A percentile compares a stretch with the other conserved stretches of the same genome.
phyloP scores from a whole-genome alignment of 768 basidiomycete species.

The Daedaleopsis nitida region DNA sequence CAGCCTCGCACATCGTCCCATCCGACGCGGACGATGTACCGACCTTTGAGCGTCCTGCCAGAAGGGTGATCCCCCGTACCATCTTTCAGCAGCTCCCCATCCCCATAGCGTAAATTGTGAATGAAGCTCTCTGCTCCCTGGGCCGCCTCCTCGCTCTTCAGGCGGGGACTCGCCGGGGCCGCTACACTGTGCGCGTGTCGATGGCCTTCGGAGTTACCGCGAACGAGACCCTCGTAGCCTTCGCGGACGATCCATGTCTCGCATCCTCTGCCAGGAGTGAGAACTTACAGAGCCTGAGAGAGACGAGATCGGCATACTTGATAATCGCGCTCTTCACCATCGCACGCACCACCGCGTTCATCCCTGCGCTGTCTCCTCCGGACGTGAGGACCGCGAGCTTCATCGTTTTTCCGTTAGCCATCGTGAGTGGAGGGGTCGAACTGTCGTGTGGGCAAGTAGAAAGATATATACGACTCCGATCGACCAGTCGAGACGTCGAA shows the following conservation, averaged over 20 bases:
- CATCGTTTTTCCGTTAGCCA: constrained; percentile 43
- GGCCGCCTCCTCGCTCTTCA: constrained; percentile 26
- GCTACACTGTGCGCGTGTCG: constrained; percentile 26
- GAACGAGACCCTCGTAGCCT: constrained; percentile 97
- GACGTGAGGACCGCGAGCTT: constrained; percentile 94
- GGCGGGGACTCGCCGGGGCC: constrained; percentile 22
- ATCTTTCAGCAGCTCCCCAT: constrained; percentile 74
- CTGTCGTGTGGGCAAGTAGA: no score
- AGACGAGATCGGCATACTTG: constrained; percentile 53
- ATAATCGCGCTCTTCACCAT: constrained; percentile 92
- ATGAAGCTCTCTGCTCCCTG: constrained; percentile 41
- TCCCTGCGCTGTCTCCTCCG: constrained; percentile 97
- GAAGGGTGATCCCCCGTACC: constrained; percentile 74
- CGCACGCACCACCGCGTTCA: constrained; percentile 94
- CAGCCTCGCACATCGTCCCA: constrained; percentile 98
- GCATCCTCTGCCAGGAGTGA: constrained; percentile 67
- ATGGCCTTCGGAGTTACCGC: constrained; percentile 67
- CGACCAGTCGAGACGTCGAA: not conserved
- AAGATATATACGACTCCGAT: not conserved
- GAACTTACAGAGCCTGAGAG: not conserved
- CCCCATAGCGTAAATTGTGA: constrained; percentile 82
- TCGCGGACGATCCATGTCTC: constrained; percentile 96
- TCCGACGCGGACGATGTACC: constrained; percentile 93
- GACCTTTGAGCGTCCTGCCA: constrained; percentile 80
- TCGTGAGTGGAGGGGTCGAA: not conserved